Evolutionary conservation across 2,329 filamentous ascomycete species (phyloP), one percentile per base, ranked within the genome.

Genomic region (Sporothrix pseudoabietina): DNA sequence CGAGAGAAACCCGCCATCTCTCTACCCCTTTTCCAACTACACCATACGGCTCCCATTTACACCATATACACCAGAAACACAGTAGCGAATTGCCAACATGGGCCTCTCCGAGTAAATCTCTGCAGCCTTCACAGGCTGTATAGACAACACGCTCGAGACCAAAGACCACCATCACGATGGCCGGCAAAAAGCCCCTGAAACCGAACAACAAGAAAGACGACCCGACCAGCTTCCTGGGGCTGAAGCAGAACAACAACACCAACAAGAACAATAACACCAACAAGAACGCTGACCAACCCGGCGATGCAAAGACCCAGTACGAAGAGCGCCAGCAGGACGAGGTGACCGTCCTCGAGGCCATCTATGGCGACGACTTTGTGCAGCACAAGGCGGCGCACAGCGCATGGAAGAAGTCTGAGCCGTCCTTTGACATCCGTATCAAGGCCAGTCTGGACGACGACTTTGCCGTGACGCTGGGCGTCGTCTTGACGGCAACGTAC

Each of bases 391-490:
- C 88, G 69, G 88, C 88, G 74, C 88, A 90, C 74, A 87, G 89
- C 77, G 94, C 94, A 55, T 98, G 95, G 95, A 94, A 97, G 88
- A 94, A 93, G 88, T 90, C 91, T 4, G 92, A 97, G 79, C 91
- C 93, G 19, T 87, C 89, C 0, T 97, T 98, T 80, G 93, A 93
- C 77, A 90, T 98, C 71, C 89, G 87, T 71, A 86, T 98, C 76
- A 93, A 89, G 78, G 88, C 93, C 10, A 89, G 89, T 4, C 90
- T 89, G 0, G 91, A 96, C 78, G 86, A 89, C 52, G 91, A 94
- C 68, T 87, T 94, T 74, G 87, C 86, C 35, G 85, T 94, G 54
- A 89, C 89, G 1, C 83, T 98, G n/a, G 87, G 88, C 66, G 93
- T 97, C 71, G 91, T 92, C 72, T 85, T 98, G 76, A 96, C 94